Conservation (phyloP, 495 filamentous ascomycete species). For the Penicillium subrubescens region DNA sequence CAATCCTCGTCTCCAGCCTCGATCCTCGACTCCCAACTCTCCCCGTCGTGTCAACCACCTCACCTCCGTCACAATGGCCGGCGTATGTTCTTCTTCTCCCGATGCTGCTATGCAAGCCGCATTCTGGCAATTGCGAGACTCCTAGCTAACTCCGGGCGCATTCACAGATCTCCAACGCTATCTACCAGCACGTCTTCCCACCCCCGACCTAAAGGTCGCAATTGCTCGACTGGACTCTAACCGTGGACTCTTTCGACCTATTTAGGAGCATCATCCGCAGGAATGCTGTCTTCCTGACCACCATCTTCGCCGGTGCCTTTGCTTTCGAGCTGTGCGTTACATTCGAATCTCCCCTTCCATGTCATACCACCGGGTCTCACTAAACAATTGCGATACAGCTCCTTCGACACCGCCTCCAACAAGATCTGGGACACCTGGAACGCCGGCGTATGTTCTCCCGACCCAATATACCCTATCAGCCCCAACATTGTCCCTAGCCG, state of each 20-base stretch:
- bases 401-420: slow-evolving; percentile 75
- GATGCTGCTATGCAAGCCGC: neutral
- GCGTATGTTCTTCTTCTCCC: slow-evolving; percentile 32
- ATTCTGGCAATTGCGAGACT: neutral
- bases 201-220: slow-evolving; percentile 20
- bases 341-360: slow-evolving; percentile 7
- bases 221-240: slow-evolving; percentile 23
- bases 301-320: slow-evolving; percentile 85
- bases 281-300: slow-evolving; percentile 83
- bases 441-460: slow-evolving; percentile 69
- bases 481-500: neutral
- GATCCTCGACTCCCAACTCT: slow-evolving; percentile 3
- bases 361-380: slow-evolving; percentile 16
- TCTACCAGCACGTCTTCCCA: slow-evolving; percentile 80
- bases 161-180: slow-evolving; percentile 55
- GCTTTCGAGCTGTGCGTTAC: slow-evolving; percentile 85
- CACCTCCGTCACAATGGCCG: slow-evolving; percentile 54
- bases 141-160: slow-evolving; percentile 36
- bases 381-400: slow-evolving; percentile 51
- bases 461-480: neutral
- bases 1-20: slow-evolving; percentile 10
- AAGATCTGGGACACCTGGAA: slow-evolving; percentile 88
- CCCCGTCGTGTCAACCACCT: slow-evolving; percentile 24
- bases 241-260: slow-evolving; percentile 16
- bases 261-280: slow-evolving; percentile 78